Evolutionary conservation across 495 filamentous ascomycete species (phyloP).

Genomic region (Glutinoglossum americanum): DNA sequence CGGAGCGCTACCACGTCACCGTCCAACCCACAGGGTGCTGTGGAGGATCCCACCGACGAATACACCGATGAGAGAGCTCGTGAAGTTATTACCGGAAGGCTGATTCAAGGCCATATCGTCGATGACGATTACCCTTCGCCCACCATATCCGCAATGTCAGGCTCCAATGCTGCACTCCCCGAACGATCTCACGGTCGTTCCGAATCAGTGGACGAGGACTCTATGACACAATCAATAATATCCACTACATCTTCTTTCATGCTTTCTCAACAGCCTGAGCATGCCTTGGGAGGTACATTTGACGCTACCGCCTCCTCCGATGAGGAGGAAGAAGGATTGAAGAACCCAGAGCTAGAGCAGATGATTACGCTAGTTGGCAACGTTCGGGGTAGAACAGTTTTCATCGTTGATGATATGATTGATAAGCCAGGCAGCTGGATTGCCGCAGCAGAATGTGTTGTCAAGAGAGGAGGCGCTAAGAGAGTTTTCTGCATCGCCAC

Average conservation of each 20-base stretch:
- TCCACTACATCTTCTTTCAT: constrained; percentile 33
- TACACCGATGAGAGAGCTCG: constrained; percentile 72
- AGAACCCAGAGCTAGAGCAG: constrained; percentile 57
- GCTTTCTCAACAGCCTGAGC: constrained; percentile 25
- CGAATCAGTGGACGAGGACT: constrained; percentile 26
- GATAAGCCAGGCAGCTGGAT: constrained; percentile 95
- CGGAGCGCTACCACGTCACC: not conserved
- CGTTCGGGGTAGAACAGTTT: constrained; percentile 62
- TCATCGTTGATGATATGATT: constrained; percentile 98
- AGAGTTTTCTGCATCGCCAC: constrained; percentile 96
- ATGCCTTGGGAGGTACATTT: constrained; percentile 61
- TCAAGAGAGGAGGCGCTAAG: constrained; percentile 75
- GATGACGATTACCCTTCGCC: constrained; percentile 80
- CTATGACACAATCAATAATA: constrained; percentile 44
- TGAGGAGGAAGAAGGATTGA: constrained; percentile 65
- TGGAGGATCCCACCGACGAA: constrained; percentile 33
- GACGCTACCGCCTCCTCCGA: constrained; percentile 65
- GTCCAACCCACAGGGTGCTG: constrained; percentile 5
- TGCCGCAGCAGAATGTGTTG: constrained; percentile 91
- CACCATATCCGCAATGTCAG: constrained; percentile 38
- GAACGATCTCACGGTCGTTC: constrained; percentile 16
- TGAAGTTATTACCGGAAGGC: constrained; percentile 76
- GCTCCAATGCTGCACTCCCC: constrained; percentile 25
- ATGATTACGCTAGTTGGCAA: constrained; percentile 94
- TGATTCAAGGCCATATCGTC: constrained; percentile 93